These are phyloP conservation scores for Phaeomoniella chlamydospora DNA, from an alignment of 2,329 filamentous ascomycete species.

Conservation along the genomic window DNA sequence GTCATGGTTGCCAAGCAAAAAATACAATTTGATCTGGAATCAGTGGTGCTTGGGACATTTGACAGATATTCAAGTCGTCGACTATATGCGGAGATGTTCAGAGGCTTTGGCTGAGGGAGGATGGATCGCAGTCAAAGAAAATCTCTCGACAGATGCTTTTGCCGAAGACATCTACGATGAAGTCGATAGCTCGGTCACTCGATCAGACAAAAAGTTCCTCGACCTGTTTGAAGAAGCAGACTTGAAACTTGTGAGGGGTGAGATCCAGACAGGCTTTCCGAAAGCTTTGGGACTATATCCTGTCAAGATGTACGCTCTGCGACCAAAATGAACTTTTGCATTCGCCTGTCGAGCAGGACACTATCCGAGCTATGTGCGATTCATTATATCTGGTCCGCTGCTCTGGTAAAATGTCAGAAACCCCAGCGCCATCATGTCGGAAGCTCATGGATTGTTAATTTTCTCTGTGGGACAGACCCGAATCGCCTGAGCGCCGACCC, in stretches of 20 bases:
- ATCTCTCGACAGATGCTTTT: conserved; percentile 41
- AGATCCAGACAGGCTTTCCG: conserved; percentile 60
- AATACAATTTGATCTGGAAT: conserved; percentile 74
- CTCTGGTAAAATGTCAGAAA: too few relatives aligned
- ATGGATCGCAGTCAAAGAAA: conserved; percentile 66
- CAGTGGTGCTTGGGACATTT: conserved; percentile 86
- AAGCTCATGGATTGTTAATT: too few relatives aligned
- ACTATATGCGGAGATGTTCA: conserved; percentile 50
- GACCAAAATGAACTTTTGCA: conserved; percentile 29
- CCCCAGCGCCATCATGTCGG: too few relatives aligned
- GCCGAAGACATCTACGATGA: conserved; percentile 59
- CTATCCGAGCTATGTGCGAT: too few relatives aligned
- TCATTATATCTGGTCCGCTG: too few relatives aligned
- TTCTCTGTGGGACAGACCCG: too few relatives aligned
- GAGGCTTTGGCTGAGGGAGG: conserved; percentile 27
- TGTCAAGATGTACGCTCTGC: conserved; percentile 65
- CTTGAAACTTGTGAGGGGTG: conserved; percentile 51
- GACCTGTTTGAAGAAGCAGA: conserved; percentile 55
- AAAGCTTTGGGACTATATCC: conserved; percentile 49
- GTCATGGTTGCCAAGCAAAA: conserved; percentile 41
- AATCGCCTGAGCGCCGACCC: too few relatives aligned
- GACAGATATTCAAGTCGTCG: conserved; percentile 56
- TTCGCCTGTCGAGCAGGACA: too few relatives aligned
- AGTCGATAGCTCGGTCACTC: conserved; percentile 62
- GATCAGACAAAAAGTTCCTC: conserved; percentile 59